These are phyloP conservation scores for Barnettozyma populi DNA, from an alignment of 805 yeast genomes.

Conservation along the genomic window DNA sequence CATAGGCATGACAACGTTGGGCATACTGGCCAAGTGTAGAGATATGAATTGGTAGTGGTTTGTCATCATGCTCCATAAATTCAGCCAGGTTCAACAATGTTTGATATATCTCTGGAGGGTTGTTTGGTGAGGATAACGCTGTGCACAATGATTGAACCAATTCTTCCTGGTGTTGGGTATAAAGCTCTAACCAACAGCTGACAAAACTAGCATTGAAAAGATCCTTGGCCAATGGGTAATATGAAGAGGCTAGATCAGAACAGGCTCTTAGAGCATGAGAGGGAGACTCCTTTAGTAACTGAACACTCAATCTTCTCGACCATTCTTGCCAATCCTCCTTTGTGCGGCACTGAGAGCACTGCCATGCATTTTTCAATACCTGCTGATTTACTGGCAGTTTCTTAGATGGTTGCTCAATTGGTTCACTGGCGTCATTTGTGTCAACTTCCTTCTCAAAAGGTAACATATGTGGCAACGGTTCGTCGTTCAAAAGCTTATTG, in stretches of 20 bases:
- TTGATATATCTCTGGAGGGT: conserved; percentile 94
- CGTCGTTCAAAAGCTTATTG: conserved; percentile 70
- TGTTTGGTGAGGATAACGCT: conserved; percentile 84
- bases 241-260: conserved; percentile 79
- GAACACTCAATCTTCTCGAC: conserved; percentile 83
- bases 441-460: conserved; percentile 59
- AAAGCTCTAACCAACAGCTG: conserved; percentile 91
- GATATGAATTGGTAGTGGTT: conserved; percentile 87
- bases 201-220: conserved; percentile 92
- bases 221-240: conserved; percentile 83
- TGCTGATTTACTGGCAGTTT: conserved; percentile 68
- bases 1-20: conserved; percentile 93
- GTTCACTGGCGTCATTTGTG: conserved; percentile 31
- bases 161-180: conserved; percentile 85
- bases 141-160: conserved; percentile 77
- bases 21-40: conserved; percentile 89
- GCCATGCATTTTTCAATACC: conserved; percentile 80
- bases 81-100: conserved; percentile 86
- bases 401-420: conserved; percentile 63
- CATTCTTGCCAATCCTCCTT: conserved; percentile 98
- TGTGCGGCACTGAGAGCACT: conserved; percentile 80
- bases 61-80: conserved; percentile 96
- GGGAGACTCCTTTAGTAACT: conserved; percentile 84
- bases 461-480: conserved; percentile 76
- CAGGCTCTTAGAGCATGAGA: conserved; percentile 93